phyloP scores from a whole-genome alignment of 768 basidiomycete genomes.

The Lactifluus echinatus region DNA sequence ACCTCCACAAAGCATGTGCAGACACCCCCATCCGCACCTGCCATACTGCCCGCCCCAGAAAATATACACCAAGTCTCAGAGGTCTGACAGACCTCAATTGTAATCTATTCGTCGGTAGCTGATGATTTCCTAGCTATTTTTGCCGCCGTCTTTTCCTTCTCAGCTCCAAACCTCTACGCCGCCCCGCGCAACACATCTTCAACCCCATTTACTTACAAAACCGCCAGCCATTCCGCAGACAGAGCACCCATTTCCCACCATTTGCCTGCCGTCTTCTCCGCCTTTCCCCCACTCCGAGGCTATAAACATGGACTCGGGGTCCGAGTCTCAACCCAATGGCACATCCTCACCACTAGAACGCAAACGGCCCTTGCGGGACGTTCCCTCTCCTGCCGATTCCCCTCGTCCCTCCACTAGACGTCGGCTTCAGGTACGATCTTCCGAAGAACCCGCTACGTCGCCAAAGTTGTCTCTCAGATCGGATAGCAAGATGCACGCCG shows the following conservation, averaged over 20 bases:
- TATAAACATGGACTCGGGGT: background rate
- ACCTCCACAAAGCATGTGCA: too few relatives aligned
- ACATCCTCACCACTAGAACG: background rate
- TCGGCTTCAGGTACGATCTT: background rate
- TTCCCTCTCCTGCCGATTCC: background rate
- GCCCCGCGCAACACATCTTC: background rate
- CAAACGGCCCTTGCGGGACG: background rate
- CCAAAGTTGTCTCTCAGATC: background rate
- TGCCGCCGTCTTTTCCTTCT: slow-evolving; percentile 19
- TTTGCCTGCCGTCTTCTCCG: background rate
- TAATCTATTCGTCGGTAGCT: background rate
- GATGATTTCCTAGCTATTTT: slow-evolving; percentile 3
- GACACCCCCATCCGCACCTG: background rate
- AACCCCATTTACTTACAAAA: slow-evolving; percentile 8
- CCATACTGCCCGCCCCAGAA: background rate
- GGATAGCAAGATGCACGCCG: background rate
- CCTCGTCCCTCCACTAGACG: background rate
- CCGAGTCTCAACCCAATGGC: background rate
- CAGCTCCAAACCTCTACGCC: slow-evolving; percentile 17
- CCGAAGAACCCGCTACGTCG: background rate
- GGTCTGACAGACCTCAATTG: background rate
- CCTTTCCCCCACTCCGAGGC: slow-evolving; percentile 15
- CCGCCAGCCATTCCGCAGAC: slow-evolving; percentile 9
- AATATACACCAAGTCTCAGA: slow-evolving; percentile 11
- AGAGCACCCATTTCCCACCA: background rate